phyloP scores from a whole-genome alignment of 2,329 filamentous ascomycete species.

The Exophiala sp. region DNA sequence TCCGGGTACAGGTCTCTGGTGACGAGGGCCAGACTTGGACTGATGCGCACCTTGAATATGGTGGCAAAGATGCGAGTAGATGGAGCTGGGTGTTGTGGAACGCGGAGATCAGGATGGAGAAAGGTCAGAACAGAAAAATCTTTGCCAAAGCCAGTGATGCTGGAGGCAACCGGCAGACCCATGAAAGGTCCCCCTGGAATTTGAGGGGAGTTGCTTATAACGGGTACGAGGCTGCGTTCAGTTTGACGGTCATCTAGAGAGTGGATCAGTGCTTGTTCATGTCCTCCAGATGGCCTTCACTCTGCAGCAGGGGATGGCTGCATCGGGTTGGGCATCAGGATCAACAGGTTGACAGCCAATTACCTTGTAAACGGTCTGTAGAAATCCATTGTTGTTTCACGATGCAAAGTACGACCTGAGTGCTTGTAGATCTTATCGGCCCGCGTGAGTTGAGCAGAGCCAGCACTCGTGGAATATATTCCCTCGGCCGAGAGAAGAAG shows the following conservation, averaged over 20 bases:
- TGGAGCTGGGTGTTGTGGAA: slow-evolving; percentile 56
- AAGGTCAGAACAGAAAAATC: slow-evolving; percentile 41
- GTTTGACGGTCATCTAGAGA: slow-evolving; percentile 40
- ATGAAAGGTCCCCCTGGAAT: slow-evolving; percentile 49
- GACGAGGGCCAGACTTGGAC: slow-evolving; percentile 49
- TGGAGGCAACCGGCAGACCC: slow-evolving; percentile 48
- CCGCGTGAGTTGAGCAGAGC: too few species aligned
- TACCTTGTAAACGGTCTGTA: neutral
- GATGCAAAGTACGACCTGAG: slow-evolving; percentile 7
- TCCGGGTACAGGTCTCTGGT: slow-evolving; percentile 48
- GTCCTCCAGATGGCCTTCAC: neutral
- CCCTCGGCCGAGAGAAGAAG: too few species aligned
- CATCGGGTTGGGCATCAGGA: slow-evolving; percentile 21
- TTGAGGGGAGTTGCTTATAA: slow-evolving; percentile 56
- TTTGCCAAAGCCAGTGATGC: slow-evolving; percentile 51
- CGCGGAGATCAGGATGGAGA: slow-evolving; percentile 39
- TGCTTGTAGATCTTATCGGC: slow-evolving; percentile 3
- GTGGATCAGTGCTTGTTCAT: neutral
- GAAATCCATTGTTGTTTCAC: neutral
- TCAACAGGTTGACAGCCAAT: slow-evolving; percentile 15
- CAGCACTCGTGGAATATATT: too few species aligned
- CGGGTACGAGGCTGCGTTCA: slow-evolving; percentile 51
- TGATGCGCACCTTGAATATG: slow-evolving; percentile 40
- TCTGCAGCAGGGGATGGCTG: slow-evolving; percentile 7
- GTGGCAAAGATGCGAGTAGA: slow-evolving; percentile 32